Conservation (phyloP, 768 basidiomycete genomes). For the Coprinopsis strossmayeri region DNA sequence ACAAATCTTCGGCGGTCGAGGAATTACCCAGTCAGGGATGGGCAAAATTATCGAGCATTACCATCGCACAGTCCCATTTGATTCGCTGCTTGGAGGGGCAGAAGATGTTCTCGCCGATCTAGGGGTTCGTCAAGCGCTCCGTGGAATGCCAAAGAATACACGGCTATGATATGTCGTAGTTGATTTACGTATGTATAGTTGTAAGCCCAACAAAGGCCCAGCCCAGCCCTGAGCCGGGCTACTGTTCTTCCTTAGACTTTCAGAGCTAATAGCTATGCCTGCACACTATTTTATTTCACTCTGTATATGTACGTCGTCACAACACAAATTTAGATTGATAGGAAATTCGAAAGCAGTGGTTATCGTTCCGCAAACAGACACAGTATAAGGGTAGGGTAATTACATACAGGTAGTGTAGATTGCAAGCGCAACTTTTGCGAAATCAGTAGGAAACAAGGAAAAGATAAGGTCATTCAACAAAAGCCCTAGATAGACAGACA, state of each 20-base stretch:
- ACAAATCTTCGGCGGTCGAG: too few species aligned
- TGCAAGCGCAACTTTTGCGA: neutral
- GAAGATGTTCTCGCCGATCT: constrained; percentile 70
- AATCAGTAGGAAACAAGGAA: neutral
- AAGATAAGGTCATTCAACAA: neutral
- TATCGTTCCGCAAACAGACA: neutral
- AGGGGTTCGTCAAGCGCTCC: constrained; percentile 68
- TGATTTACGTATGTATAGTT: too few species aligned
- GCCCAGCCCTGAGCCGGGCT: too few species aligned
- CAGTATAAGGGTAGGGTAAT: neutral
- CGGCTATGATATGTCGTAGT: constrained; percentile 10
- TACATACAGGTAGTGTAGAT: neutral
- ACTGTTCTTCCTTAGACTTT: too few species aligned
- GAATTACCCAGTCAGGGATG: too few species aligned
- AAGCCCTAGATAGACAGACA: neutral
- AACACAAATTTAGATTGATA: too few species aligned
- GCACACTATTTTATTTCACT: too few species aligned
- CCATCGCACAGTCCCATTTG: neutral
- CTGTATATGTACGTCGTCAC: too few species aligned
- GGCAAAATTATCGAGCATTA: neutral
- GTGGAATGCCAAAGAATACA: constrained; percentile 58
- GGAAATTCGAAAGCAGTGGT: too few species aligned
- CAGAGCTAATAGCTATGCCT: too few species aligned
- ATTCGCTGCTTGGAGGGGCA: constrained; percentile 18
- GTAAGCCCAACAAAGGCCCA: too few species aligned